A percentile compares a stretch with the other conserved stretches of the same genome.
phyloP scores from a whole-genome alignment of 2,329 filamentous ascomycete genomes.

The Cladosporium halotolerans region DNA sequence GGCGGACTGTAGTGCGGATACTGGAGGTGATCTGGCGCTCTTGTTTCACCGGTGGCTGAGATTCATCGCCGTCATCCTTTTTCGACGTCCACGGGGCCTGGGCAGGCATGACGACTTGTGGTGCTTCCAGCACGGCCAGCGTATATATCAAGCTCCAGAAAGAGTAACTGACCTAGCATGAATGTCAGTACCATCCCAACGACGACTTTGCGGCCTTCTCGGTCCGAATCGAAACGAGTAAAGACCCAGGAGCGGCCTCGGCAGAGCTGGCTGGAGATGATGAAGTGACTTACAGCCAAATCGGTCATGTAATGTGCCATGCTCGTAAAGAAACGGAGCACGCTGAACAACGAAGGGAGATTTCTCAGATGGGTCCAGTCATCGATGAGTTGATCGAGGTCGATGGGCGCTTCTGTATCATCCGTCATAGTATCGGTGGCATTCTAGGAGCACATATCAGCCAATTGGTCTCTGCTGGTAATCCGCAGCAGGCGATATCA shows the following conservation, averaged over 20 bases:
- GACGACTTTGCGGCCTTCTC: too few species aligned
- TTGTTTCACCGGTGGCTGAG: neutral
- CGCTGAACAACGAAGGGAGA: neutral
- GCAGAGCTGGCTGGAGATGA: neutral
- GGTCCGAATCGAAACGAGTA: too few species aligned
- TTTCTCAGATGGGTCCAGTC: neutral
- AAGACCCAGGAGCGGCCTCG: too few species aligned
- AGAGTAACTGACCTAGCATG: slow-evolving; percentile 1
- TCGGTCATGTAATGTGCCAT: neutral
- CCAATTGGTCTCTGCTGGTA: too few species aligned
- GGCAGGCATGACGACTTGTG: slow-evolving; percentile 33
- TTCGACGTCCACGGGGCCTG: slow-evolving; percentile 36
- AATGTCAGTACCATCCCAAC: too few species aligned
- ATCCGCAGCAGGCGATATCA: too few species aligned
- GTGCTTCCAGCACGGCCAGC: neutral
- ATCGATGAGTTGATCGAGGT: neutral
- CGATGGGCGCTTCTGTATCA: neutral
- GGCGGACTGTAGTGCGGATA: slow-evolving; percentile 10
- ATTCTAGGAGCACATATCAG: neutral
- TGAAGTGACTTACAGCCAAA: neutral
- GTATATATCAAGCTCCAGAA: neutral
- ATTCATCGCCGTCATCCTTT: slow-evolving; percentile 28
- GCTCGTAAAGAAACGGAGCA: neutral
- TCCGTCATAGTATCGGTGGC: neutral
- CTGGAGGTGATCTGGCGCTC: slow-evolving; percentile 5